A percentile compares a stretch with the other conserved stretches of the same genome.
Evolutionary conservation across 1,139 yeast species (phyloP).

Genomic region (Yamadazyma triangularis): DNA sequence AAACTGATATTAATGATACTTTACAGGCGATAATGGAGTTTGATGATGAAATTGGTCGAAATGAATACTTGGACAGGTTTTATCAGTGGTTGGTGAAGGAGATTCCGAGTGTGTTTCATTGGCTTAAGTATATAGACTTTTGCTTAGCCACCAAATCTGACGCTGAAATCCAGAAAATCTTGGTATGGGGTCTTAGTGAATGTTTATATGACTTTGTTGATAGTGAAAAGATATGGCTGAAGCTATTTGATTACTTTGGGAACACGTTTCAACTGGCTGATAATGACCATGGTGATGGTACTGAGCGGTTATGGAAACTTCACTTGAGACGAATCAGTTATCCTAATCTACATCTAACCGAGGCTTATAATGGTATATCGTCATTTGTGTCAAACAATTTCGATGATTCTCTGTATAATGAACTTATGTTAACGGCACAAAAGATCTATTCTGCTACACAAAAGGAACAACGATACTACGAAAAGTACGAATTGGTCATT

Average conservation of each 20-base stretch:
- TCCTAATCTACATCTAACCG: slow-evolving; percentile 41
- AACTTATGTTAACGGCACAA: slow-evolving; percentile 35
- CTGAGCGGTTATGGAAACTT: slow-evolving; percentile 18
- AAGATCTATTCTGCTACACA: slow-evolving; percentile 27
- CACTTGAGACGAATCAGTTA: slow-evolving; percentile 31
- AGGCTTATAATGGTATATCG: slow-evolving; percentile 41
- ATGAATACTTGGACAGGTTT: slow-evolving; percentile 13
- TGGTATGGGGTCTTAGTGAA: slow-evolving; percentile 20
- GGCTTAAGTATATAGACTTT: slow-evolving; percentile 17
- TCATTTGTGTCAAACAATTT: slow-evolving; percentile 32
- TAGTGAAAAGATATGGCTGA: slow-evolving; percentile 33
- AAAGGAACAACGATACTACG: slow-evolving; percentile 22
- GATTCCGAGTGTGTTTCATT: slow-evolving; percentile 16
- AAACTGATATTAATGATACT: slow-evolving; percentile 23
- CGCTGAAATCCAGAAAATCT: slow-evolving; percentile 10
- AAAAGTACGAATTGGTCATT: slow-evolving; percentile 19
- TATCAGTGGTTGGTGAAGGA: slow-evolving; percentile 15
- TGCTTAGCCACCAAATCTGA: slow-evolving; percentile 4
- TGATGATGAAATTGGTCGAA: slow-evolving; percentile 10
- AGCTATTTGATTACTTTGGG: slow-evolving; percentile 14
- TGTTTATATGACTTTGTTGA: slow-evolving; percentile 31
- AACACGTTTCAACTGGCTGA: slow-evolving; percentile 8
- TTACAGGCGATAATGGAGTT: slow-evolving; percentile 18
- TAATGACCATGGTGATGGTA: slow-evolving; percentile 10
- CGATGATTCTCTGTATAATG: slow-evolving; percentile 28